These are phyloP conservation scores for Prunus dulcis DNA, from an alignment of 306 rosid species.

Conservation along the genomic window DNA sequence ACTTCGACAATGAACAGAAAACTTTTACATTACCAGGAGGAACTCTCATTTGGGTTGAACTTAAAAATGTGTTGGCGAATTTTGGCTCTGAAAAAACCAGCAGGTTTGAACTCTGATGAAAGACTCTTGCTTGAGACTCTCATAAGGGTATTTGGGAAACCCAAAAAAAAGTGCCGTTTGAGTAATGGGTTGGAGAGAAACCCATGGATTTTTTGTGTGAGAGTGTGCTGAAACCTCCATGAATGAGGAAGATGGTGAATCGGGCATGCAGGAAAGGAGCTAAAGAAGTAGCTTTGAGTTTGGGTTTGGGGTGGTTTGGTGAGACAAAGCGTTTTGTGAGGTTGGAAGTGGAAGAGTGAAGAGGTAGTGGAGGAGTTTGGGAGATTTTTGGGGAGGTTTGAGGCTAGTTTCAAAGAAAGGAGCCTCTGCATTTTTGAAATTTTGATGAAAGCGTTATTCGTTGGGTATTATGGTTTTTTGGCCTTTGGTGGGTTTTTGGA, in stretches of 20 bases:
- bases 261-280: constrained; percentile 22
- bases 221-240: constrained; percentile 34
- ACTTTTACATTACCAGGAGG: constrained; percentile 43
- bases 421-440: constrained; percentile 48
- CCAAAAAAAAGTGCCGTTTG: constrained; percentile 21
- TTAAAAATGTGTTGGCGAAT: constrained; percentile 33
- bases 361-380: constrained; percentile 23
- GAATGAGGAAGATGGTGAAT: constrained; percentile 28
- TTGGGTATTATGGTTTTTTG: background rate
- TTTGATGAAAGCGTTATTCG: background rate
- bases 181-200: constrained; percentile 39
- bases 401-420: constrained; percentile 30
- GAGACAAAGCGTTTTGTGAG: constrained; percentile 26
- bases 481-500: background rate
- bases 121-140: constrained; percentile 24
- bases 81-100: constrained; percentile 23
- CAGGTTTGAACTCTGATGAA: constrained; percentile 22
- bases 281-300: constrained; percentile 24
- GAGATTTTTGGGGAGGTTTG: constrained; percentile 26
- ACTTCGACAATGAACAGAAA: background rate
- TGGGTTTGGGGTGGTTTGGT: constrained; percentile 27
- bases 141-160: constrained; percentile 36
- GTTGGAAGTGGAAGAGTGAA: constrained; percentile 24
- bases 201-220: constrained; percentile 31
- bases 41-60: constrained; percentile 21